Evolutionary conservation across 345 rosid genomes (phyloP), one percentile per base, ranked within the genome.

Genomic region (Salix udensis): DNA sequence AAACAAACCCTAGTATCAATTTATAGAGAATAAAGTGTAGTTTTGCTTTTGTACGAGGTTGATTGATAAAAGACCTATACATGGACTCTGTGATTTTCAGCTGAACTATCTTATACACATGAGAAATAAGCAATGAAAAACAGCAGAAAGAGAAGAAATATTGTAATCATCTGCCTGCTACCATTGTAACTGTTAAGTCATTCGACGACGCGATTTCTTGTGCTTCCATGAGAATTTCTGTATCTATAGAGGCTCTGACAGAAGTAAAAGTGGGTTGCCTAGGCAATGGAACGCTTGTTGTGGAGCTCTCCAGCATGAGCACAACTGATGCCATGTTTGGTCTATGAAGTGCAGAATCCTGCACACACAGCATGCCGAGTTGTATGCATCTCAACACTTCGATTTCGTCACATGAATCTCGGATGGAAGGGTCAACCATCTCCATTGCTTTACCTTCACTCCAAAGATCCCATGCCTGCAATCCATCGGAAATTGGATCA

Each of bases 181-280:
- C 55, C 79, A 84, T 85, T 12, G 92, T 81, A 76, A 87, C 85
- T 2, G 97, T 88, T 52, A 90, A 18, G 70, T 86, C 88, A 52
- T 89, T 92, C 50, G 92, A 86, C 67, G 91, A 81, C 34, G 78
- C 85, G 67, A 77, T 78, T 60, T 88, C 92, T 2, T 81, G 89
- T 74, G 79, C 81, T 23, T 87, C 89, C 39, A 72, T 11, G 13
- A 31, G 68, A 4, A 18, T 15, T 4, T 87, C 85, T 2, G 78
- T 61, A 65, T 87, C 94, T 7, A 82, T 78, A 15, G 83, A 85
- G 65, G 81, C 77, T 74, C 91, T 86, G 73, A 62, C 77, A 30
- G 92, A 91, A 68, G 90, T 84, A n/a, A 66, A 58, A 58, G 64
- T 23, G n/a, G 64, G 64, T 23, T 58, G 26, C 12, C 13, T 19